Evolutionary conservation across 306 rosid species (phyloP).

Genomic region (Quercus gilva): DNA sequence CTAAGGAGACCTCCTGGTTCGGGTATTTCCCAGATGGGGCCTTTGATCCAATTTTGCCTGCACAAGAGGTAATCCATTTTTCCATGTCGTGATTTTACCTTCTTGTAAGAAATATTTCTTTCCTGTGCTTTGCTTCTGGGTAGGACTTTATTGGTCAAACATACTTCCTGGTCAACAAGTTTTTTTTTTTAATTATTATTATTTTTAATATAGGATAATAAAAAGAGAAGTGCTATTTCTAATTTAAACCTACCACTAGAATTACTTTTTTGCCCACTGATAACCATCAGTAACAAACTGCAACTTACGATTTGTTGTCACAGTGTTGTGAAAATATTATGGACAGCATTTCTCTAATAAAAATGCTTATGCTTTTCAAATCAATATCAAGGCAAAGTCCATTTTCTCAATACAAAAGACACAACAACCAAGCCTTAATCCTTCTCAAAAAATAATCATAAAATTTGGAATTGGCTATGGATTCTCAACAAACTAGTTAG

Average conservation of each 20-base stretch:
- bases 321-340: too few species aligned
- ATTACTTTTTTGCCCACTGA: too few species aligned
- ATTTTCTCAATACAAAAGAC: too few species aligned
- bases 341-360: fast-evolving
- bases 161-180: background rate
- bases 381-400: background rate
- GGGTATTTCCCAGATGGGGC: constrained; percentile 70
- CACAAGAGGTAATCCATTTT: constrained; percentile 51
- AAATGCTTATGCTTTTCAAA: background rate
- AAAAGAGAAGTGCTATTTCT: background rate
- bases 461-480: too few species aligned
- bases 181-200: background rate
- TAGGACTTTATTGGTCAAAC: background rate
- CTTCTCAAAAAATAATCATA: too few species aligned
- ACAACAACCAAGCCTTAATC: too few species aligned
- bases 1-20: constrained; percentile 76
- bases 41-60: constrained; percentile 43
- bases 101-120: background rate
- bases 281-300: too few species aligned
- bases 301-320: too few species aligned
- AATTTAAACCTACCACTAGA: too few species aligned
- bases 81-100: constrained; percentile 6
- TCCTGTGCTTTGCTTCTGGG: background rate
- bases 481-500: too few species aligned
- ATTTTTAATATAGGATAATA: background rate